phyloP scores from a whole-genome alignment of 371 early-diverging fungal species.

The Actinomortierella wolfii region DNA sequence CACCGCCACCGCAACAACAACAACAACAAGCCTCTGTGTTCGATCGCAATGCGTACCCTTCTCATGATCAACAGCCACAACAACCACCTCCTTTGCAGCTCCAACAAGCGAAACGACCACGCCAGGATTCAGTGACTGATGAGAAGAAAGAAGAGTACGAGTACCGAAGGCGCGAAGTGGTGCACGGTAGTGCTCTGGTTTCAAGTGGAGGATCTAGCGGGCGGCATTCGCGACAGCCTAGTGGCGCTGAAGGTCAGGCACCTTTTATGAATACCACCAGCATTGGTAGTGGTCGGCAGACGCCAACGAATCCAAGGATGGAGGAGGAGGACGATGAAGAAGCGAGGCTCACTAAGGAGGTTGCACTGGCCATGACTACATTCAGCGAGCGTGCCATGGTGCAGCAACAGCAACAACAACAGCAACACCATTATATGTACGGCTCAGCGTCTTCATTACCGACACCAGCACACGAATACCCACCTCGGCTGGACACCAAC shows the following conservation, averaged over 20 bases:
- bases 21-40: too few species aligned
- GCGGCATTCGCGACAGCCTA: neutral
- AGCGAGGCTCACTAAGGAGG: constrained; percentile 25
- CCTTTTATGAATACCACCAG: neutral
- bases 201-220: too few species aligned
- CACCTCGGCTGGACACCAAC: too few species aligned
- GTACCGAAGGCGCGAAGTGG: neutral
- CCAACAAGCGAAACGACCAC: too few species aligned
- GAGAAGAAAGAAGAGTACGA: neutral
- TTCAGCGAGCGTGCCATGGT: constrained; percentile 6
- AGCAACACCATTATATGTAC: neutral
- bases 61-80: too few species aligned
- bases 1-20: too few species aligned
- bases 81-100: too few species aligned
- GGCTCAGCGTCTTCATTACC: too few species aligned
- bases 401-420: neutral
- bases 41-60: too few species aligned
- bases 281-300: neutral
- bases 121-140: too few species aligned
- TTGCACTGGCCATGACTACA: constrained; percentile 40
- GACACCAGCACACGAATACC: too few species aligned
- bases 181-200: too few species aligned
- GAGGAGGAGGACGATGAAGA: constrained; percentile 31
- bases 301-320: neutral
- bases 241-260: neutral